phyloP scores from a whole-genome alignment of 2,329 filamentous ascomycete species.

The Pleoardoris graminearum region DNA sequence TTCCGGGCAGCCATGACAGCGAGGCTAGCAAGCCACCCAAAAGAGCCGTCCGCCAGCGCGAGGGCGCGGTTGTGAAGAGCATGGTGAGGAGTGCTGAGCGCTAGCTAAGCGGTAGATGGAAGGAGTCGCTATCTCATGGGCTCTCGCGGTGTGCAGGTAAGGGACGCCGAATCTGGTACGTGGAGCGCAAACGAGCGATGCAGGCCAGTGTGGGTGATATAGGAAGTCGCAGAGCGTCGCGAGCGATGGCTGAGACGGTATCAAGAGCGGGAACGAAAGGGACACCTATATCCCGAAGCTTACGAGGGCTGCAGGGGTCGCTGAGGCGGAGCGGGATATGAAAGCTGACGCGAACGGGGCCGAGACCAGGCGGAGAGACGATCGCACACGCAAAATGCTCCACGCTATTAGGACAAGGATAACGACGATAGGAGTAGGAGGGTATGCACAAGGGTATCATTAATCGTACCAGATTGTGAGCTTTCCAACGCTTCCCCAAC shows the following conservation, averaged over 20 bases:
- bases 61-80: slow-evolving; percentile 30
- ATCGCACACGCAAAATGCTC: background rate
- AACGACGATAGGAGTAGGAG: no score
- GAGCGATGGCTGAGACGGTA: background rate
- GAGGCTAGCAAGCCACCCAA: slow-evolving; percentile 37
- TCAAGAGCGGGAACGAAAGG: slow-evolving; percentile 18
- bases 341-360: slow-evolving; percentile 2
- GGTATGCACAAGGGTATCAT: no score
- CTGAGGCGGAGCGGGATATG: slow-evolving; percentile 4
- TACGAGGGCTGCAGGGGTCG: slow-evolving; percentile 27
- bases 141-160: background rate
- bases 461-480: no score
- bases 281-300: slow-evolving; percentile 36
- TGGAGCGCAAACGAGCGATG: background rate
- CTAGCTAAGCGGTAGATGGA: slow-evolving; percentile 17
- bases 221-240: slow-evolving; percentile 3
- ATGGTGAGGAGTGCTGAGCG: slow-evolving; percentile 21
- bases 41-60: slow-evolving; percentile 40
- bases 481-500: no score
- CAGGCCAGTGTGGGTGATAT: background rate
- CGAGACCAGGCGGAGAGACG: background rate
- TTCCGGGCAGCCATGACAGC: slow-evolving; percentile 37
- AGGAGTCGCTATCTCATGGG: slow-evolving; percentile 43
- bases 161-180: background rate
- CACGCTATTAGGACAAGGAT: no score